Evolutionary conservation across 352 stramenopile genomes (phyloP).

Genomic region (Globisporangium camurandrum): DNA sequence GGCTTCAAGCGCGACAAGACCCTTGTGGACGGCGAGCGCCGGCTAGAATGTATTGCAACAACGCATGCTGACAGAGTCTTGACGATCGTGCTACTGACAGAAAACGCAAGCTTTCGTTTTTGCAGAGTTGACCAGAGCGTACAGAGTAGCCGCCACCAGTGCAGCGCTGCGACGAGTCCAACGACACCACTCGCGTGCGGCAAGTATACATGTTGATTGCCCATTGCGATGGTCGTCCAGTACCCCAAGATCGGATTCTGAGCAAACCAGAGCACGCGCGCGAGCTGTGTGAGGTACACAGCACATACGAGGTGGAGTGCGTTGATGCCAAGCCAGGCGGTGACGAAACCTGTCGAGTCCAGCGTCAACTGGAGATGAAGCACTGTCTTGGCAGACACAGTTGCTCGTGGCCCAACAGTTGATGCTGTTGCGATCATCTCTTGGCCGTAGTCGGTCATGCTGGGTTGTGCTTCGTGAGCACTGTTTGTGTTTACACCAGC

Average conservation of each 20-base stretch:
- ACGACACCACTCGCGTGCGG: neutral
- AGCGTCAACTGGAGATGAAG: too few relatives aligned
- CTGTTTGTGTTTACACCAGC: too few relatives aligned
- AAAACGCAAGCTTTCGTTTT: neutral
- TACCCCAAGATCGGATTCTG: constrained; percentile 2
- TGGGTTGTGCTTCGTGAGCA: too few relatives aligned
- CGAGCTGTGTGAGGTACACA: constrained; percentile 3
- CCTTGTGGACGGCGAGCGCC: neutral
- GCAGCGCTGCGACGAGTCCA: neutral
- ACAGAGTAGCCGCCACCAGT: constrained; percentile 3
- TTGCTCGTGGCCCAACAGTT: too few relatives aligned
- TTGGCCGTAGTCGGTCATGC: too few relatives aligned
- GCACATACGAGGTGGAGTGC: neutral
- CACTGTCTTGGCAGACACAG: too few relatives aligned
- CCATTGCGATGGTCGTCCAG: neutral
- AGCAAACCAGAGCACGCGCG: neutral
- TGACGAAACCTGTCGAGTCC: neutral
- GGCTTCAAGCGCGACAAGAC: neutral
- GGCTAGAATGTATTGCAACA: neutral
- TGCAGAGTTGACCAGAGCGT: neutral
- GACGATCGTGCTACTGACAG: neutral
- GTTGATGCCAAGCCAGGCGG: neutral
- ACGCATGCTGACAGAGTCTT: neutral
- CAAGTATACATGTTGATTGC: neutral
- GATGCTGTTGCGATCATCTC: too few relatives aligned